Percentiles rank a stretch among this genome's conserved stretches.
These are phyloP conservation scores for Drosera capensis DNA, from an alignment of 148 eudicot genomes.

Conservation along the genomic window DNA sequence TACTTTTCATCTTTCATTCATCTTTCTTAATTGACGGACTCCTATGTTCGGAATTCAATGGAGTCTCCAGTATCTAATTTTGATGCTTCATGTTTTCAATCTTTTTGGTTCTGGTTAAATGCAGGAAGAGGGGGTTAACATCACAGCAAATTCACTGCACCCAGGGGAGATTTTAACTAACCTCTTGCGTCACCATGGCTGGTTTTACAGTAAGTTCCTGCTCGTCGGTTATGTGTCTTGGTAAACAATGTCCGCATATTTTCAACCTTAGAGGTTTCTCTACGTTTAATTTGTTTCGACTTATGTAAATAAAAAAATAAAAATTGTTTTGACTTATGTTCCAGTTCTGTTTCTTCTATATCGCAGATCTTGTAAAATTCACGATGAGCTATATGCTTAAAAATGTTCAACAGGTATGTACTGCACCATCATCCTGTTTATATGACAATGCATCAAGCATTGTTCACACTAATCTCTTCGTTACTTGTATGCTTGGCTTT, in stretches of 20 bases:
- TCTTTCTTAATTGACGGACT: too few relatives aligned
- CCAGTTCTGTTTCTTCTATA: slow-evolving; percentile 4
- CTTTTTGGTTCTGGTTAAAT: too few relatives aligned
- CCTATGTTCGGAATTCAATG: too few relatives aligned
- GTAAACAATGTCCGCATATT: not conserved
- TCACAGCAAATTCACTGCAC: slow-evolving; percentile 77
- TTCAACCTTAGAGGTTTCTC: not conserved
- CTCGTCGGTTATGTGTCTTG: slow-evolving; percentile 1
- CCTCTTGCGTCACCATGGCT: slow-evolving; percentile 42
- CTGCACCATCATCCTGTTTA: slow-evolving; percentile 4
- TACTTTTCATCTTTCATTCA: too few relatives aligned
- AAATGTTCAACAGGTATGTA: slow-evolving; percentile 43
- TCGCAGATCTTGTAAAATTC: slow-evolving; percentile 35
- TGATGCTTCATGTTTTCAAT: too few relatives aligned
- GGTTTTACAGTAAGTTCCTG: slow-evolving; percentile 32
- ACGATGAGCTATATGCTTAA: slow-evolving; percentile 54
- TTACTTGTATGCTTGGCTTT: not conserved
- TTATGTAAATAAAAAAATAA: not conserved
- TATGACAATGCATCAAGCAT: not conserved
- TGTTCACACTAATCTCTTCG: slow-evolving; percentile 1
- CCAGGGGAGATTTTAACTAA: slow-evolving; percentile 83
- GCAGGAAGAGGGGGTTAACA: slow-evolving; percentile 63
- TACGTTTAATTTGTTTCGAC: not conserved
- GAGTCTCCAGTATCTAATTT: too few relatives aligned
- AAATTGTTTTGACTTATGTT: not conserved